Percentiles rank a stretch among this genome's conserved stretches.
These are phyloP conservation scores for Pseudogymnoascus sp. DNA, from an alignment of 2,329 filamentous ascomycete genomes.

Conservation along the genomic window DNA sequence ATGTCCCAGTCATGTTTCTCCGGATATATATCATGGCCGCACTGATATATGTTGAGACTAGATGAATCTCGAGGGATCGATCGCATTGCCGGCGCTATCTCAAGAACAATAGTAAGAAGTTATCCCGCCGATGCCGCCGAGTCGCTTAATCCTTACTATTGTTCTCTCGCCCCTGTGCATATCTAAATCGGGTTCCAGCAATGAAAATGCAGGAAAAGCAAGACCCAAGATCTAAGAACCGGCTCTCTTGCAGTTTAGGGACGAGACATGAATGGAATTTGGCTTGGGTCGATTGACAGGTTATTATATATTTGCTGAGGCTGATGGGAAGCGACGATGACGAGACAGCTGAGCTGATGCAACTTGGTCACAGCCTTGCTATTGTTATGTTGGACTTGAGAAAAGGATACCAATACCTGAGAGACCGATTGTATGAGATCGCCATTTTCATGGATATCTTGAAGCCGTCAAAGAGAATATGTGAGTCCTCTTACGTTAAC, in stretches of 20 bases:
- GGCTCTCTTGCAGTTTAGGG: background rate
- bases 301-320: constrained; percentile 5
- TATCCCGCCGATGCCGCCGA: background rate
- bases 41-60: background rate
- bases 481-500: background rate
- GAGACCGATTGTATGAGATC: background rate
- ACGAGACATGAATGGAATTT: constrained; percentile 1
- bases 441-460: background rate
- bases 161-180: constrained; percentile 1
- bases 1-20: background rate
- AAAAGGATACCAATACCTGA: background rate
- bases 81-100: constrained; percentile 5
- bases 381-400: background rate
- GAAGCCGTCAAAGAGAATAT: background rate
- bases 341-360: background rate
- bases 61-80: background rate
- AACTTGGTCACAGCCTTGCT: background rate
- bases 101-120: constrained; percentile 5
- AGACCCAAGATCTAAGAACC: background rate
- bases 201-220: constrained; percentile 1
- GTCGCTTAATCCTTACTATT: constrained; percentile 6
- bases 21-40: background rate
- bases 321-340: background rate
- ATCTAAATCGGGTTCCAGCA: background rate
- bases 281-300: background rate